Conservation (phyloP, 2,329 filamentous ascomycete genomes). For the Penicillium sclerotiorum region DNA sequence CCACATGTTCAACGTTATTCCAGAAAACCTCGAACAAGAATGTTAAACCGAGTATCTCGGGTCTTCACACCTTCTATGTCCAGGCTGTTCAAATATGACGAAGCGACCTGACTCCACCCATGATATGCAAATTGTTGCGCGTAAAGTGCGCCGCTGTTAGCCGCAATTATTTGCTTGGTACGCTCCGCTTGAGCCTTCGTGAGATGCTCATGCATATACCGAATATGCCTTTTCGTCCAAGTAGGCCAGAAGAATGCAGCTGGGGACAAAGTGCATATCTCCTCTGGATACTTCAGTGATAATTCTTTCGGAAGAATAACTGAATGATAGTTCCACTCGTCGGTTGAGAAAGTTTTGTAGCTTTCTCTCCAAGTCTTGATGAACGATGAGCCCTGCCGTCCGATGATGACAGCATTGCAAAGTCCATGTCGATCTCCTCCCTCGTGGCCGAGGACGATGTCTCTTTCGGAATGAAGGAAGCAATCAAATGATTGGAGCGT, state of each 20-base stretch:
- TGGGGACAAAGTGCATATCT: conserved; percentile 42
- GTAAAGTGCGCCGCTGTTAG: conserved; percentile 39
- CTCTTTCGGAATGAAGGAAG: conserved; percentile 32
- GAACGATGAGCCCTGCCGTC: conserved; percentile 40
- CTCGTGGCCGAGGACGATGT: conserved; percentile 39
- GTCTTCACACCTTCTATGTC: conserved; percentile 36
- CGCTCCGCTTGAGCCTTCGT: conserved; percentile 30
- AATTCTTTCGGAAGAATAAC: conserved; percentile 39
- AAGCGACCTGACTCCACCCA: conserved; percentile 44
- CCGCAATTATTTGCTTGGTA: conserved; percentile 34
- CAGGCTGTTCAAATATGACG: conserved; percentile 36
- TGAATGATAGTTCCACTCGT: conserved; percentile 46
- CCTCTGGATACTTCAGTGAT: conserved; percentile 29
- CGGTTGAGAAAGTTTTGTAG: conserved; percentile 36
- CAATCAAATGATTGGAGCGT: conserved; percentile 35
- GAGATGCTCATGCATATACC: conserved; percentile 43
- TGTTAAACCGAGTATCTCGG: conserved; percentile 42
- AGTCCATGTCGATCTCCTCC: conserved; percentile 44
- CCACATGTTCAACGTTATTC: not conserved
- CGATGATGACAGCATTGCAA: conserved; percentile 45
- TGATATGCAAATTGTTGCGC: conserved; percentile 44
- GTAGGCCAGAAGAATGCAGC: conserved; percentile 47
- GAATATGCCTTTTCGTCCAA: conserved; percentile 43
- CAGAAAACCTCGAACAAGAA: conserved; percentile 30
- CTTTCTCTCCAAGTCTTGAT: conserved; percentile 39